Evolutionary conservation across 2,329 filamentous ascomycete genomes (phyloP), one percentile per base, ranked within the genome.

Genomic region (Colletotrichum sp.): DNA sequence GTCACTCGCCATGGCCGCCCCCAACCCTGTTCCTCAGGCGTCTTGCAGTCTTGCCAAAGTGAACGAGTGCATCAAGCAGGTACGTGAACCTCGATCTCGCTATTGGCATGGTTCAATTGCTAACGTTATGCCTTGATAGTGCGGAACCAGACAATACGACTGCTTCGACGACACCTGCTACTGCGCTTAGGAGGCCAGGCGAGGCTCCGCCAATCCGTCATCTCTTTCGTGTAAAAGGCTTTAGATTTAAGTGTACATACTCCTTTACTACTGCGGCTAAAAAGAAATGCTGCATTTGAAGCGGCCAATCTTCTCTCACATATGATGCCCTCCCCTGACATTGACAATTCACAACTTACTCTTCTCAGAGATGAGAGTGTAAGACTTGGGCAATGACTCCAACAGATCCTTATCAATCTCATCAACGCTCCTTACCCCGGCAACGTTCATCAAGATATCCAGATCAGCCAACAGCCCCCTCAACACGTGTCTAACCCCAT

Each of bases 361-460:
- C 44, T 73, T 68, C 39, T 73, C 73, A n/a, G 64, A 52, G 10
- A 68, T 26, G 30, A 75, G n/a, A 8, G 39, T 8, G 18, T 65
- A 77, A 6, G 75, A 60, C 59, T 60, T 68, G 18, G 75, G 75
- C 16, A 72, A 22, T n/a, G 68, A 66, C 36, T 77, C 73, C 7
- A 73, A 8, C 24, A 76, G 26, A n/a, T 68, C 55, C 26, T 52
- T 77, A 22, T 24, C 82, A 32, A 88, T 79, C 60, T 86, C 85
- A 1, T 75, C 77, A 15, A 89, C 79, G n/a, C 78, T 86, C 79
- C 84, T 80, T 66, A 90, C 88, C 0, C 91, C 90, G 3, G 87
- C 84, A 68, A 92, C 82, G 3, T 88, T 88, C 88, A 92, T 89
- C n/a, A 85, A 89, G 66, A 90, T 87, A 80, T 92, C 90, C 22